Base-by-base conservation (phyloP, 1,284 basidiomycete species). In the Mycena citricolor region DNA sequence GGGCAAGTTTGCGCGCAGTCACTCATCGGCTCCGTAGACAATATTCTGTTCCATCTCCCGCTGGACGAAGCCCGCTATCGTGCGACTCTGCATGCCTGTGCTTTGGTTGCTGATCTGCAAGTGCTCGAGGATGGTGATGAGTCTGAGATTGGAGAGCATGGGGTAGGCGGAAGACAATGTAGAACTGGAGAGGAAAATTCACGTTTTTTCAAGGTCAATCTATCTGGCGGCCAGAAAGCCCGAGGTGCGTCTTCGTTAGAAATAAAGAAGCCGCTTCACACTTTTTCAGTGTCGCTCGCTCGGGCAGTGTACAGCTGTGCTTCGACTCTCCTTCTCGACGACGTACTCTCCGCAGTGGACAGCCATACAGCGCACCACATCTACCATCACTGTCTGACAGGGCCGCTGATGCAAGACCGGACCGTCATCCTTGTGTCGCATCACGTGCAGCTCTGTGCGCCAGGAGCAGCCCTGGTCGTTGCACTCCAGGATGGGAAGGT, bases 351-450 rank as follows among this genome's bases (percentile, higher is more conserved):
- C 31, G 79, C 79, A 67, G 87, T 92, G 42, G 90, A 93, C 57
- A 89, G 89, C 0, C 90, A 93, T 57, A 94, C 93, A 5, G 90
- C 90, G 5, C 76, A 87, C 48, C 88, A 92, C 54, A 73, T 97
- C 12, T 92, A 83, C 66, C 68, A 83, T 47, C 69, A 90, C 52
- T 94, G 91, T 56, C 68, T 97, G 25, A 83, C 83, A 58, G 93
- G 93, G 8, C 82, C 86, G 8, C 73, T 97, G 29, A 79, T 91
- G 69, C 66, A 71, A 35, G 83, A 79, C 8, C 75, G 93, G 25
- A 95, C 93, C 0, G 66, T 93, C 44, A 78, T 95, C 37, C 73
- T 97, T 14, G 91, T 94, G 26, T 94, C 92, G 12, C 93, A 95
- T 61, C 90, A 94, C 54, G 81, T 90, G n/a, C 83, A 88, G 58